Base-by-base conservation (phyloP, 106 monocot species). In the Allium cepa region DNA sequence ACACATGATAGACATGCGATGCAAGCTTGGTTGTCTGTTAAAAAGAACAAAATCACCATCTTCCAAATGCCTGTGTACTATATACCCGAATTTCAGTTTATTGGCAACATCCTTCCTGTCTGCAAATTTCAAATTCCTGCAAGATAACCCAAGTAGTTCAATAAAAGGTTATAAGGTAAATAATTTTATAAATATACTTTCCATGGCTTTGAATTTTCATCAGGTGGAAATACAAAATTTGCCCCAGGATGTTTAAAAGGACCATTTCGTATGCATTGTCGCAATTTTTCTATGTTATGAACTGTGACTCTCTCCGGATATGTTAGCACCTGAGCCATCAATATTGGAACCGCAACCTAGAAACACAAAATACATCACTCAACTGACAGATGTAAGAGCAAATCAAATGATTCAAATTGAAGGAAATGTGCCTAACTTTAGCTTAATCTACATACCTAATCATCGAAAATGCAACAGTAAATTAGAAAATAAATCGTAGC, bases 1-100 rank as follows among this genome's bases (percentile, higher is more conserved):
- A 66, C 71, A 93, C 99, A 99, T 99, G 56, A 99, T 90, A 61
- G 99, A 99, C 99, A 99, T 99, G 47, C 99, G 84, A 87, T 99
- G 99, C 71, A 99, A 78, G 65, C 99, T 99, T 46, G 99, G 99
- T 74, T 99, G 99, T 73, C 99, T 76, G 69, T 99, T 99, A 59
- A 99, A 93, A 47, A 99, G 87, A 72, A 99, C 99, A 81, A 93
- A 64, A 75, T 99, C 99, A 53, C 99, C 99, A 87, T 99, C 90
- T 81, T 90, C 83, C 62, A 99, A 79, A 80, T 99, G 99, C 18
- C 99, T 85, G 69, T 93, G 84, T 49, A 99, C 99, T 62, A 90
- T 48, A 75, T 71, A 75, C 36, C 93, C 99, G 84, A 79, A 83
- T 72, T 87, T 99, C 53, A 99, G 80, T 59, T 99, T 87, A 73